phyloP scores from a whole-genome alignment of 192 early-diverging fungal genomes.

The Lunasporangiospora selenospora region DNA sequence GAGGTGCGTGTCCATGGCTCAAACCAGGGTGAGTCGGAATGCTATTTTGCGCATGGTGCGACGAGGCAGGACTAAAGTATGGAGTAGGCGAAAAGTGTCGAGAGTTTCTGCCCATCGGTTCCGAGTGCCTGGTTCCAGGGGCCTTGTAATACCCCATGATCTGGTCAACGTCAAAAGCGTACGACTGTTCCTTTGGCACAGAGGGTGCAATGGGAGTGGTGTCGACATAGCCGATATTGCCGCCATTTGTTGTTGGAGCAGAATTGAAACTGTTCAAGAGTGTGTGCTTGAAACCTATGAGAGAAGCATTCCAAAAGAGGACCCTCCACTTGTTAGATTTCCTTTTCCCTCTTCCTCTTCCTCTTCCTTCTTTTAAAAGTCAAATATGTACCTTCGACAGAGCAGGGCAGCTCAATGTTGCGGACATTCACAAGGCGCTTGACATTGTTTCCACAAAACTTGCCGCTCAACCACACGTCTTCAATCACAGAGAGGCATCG shows the following conservation, averaged over 20 bases:
- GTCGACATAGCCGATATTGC: conserved; percentile 9
- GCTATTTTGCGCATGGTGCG: conserved; percentile 21
- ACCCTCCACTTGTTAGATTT: too few species aligned
- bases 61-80: conserved; percentile 27
- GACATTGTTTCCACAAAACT: conserved; percentile 44
- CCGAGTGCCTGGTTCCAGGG: conserved; percentile 12
- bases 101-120: conserved; percentile 27
- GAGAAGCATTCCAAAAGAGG: too few species aligned
- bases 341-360: too few species aligned
- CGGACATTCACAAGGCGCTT: conserved; percentile 36
- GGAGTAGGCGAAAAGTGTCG: conserved; percentile 45
- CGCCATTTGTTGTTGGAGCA: neutral
- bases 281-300: conserved; percentile 34
- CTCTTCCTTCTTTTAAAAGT: too few species aligned
- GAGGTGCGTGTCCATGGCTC: conserved; percentile 36
- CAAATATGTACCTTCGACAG: conserved; percentile 45
- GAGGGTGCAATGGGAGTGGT: neutral
- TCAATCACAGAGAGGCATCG: conserved; percentile 40
- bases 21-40: conserved; percentile 30
- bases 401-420: conserved; percentile 41
- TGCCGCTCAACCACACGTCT: conserved; percentile 37
- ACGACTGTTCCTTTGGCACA: conserved; percentile 36
- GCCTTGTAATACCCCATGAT: conserved; percentile 46
- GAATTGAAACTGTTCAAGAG: conserved; percentile 19
- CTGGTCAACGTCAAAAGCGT: conserved; percentile 44